phyloP scores from a whole-genome alignment of 2,329 filamentous ascomycete genomes.

The Ceratocystis destructans region DNA sequence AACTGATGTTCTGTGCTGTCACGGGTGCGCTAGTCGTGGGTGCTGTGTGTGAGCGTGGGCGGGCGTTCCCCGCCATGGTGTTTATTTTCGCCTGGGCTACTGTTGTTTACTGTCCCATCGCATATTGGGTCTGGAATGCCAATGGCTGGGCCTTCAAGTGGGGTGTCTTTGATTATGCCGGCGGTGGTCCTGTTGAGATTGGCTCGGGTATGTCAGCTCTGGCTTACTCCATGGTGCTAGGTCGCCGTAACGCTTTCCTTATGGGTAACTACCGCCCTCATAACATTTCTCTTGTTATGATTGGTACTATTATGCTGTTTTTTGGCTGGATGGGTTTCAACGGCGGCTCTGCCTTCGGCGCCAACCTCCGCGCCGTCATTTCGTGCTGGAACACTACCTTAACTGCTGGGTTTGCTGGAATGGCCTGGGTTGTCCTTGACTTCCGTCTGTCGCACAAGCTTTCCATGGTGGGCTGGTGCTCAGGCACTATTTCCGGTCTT shows the following conservation, averaged over 20 bases:
- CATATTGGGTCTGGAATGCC: slow-evolving; percentile 91
- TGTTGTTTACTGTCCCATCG: slow-evolving; percentile 89
- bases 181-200: slow-evolving; percentile 94
- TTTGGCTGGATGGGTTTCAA: slow-evolving; percentile 99
- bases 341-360: slow-evolving; percentile 85
- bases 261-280: slow-evolving; percentile 99
- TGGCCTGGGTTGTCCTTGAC: slow-evolving; percentile 92
- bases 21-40: slow-evolving; percentile 86
- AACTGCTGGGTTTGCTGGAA: slow-evolving; percentile 79
- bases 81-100: slow-evolving; percentile 96
- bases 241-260: slow-evolving; percentile 95
- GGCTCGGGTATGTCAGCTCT: slow-evolving; percentile 83
- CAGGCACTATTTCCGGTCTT: slow-evolving; percentile 55
- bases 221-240: slow-evolving; percentile 90
- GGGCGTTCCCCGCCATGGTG: slow-evolving; percentile 83
- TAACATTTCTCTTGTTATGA: slow-evolving; percentile 93
- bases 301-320: slow-evolving; percentile 92
- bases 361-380: slow-evolving; percentile 86
- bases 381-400: slow-evolving; percentile 97
- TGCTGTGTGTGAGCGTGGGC: slow-evolving; percentile 84
- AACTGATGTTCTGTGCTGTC: slow-evolving; percentile 96
- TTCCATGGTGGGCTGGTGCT: slow-evolving; percentile 67
- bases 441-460: slow-evolving; percentile 89
- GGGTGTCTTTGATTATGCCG: slow-evolving; percentile 91
- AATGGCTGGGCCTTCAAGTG: slow-evolving; percentile 88